Evolutionary conservation across 176 grass and related monocot genomes (phyloP).

Genomic region (Eleusine indica): DNA sequence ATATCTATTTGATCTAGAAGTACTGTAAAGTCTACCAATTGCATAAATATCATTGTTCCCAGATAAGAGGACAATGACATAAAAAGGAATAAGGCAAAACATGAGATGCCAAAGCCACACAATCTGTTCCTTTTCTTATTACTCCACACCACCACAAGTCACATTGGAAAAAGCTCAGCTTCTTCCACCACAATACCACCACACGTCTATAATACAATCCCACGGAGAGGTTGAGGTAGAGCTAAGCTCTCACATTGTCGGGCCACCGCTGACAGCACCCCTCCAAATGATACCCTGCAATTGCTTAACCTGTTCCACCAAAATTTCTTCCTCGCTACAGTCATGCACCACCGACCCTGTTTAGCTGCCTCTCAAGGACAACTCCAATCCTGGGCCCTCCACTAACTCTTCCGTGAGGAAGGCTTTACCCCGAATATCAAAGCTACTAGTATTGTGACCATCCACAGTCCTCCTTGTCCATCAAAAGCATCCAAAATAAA

Average conservation of each 20-base stretch:
- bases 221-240: not conserved
- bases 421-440: not conserved
- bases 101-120: not conserved
- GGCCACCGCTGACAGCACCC: not conserved
- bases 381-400: not conserved
- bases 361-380: not conserved
- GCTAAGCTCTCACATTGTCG: not conserved
- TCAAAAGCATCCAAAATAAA: not conserved
- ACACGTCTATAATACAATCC: not conserved
- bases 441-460: not conserved
- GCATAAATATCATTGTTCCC: not conserved
- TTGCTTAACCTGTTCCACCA: not conserved
- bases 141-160: not conserved
- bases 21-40: not conserved
- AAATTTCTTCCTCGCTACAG: not conserved
- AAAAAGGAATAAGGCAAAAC: not conserved
- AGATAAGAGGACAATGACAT: not conserved
- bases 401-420: not conserved
- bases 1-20: not conserved
- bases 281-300: not conserved
- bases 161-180: not conserved
- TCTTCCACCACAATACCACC: not conserved
- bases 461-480: not conserved
- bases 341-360: not conserved
- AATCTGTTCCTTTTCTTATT: not conserved